Percentiles rank a stretch among this genome's conserved stretches.
Evolutionary conservation across 2,329 filamentous ascomycete genomes (phyloP).

Genomic region (Diaporthe sp.): DNA sequence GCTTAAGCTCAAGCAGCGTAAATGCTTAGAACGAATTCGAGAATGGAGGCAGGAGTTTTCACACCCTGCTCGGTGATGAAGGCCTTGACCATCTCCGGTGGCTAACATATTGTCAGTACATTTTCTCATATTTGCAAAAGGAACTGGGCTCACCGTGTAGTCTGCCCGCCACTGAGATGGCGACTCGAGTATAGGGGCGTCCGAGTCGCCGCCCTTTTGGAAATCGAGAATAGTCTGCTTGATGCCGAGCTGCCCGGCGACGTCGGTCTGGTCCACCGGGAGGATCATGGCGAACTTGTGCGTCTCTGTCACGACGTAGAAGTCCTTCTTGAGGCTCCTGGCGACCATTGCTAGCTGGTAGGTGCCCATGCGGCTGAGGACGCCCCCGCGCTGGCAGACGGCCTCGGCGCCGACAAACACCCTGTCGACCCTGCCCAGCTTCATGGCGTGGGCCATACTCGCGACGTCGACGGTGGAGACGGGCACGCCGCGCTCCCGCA

Average conservation of each 20-base stretch:
- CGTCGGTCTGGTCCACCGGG: slow-evolving; percentile 83
- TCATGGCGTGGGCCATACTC: slow-evolving; percentile 83
- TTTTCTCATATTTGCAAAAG: slow-evolving; percentile 5
- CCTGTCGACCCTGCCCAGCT: slow-evolving; percentile 74
- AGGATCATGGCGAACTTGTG: slow-evolving; percentile 96
- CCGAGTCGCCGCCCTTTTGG: slow-evolving; percentile 65
- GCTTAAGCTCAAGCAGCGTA: slow-evolving; percentile 47
- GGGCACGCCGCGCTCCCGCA: slow-evolving; percentile 82
- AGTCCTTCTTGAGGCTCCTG: slow-evolving; percentile 73
- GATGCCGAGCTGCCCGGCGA: slow-evolving; percentile 70
- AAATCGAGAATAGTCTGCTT: slow-evolving; percentile 85
- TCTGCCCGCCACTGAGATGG: slow-evolving; percentile 73
- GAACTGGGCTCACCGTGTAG: slow-evolving; percentile 70
- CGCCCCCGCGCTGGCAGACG: slow-evolving; percentile 93
- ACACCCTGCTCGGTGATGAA: slow-evolving; percentile 84
- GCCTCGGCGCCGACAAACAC: slow-evolving; percentile 83
- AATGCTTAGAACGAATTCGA: slow-evolving; percentile 78
- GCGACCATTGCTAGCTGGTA: slow-evolving; percentile 90
- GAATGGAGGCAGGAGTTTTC: slow-evolving; percentile 77
- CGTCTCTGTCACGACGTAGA: slow-evolving; percentile 94
- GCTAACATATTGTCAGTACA: slow-evolving; percentile 58
- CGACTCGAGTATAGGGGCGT: slow-evolving; percentile 44
- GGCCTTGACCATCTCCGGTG: slow-evolving; percentile 77
- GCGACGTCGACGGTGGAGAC: slow-evolving; percentile 86
- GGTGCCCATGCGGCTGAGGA: slow-evolving; percentile 88